Evolutionary conservation across 2,329 filamentous ascomycete species (phyloP), one percentile per base, ranked within the genome.

Genomic region (Purpureocillium lavendulum): DNA sequence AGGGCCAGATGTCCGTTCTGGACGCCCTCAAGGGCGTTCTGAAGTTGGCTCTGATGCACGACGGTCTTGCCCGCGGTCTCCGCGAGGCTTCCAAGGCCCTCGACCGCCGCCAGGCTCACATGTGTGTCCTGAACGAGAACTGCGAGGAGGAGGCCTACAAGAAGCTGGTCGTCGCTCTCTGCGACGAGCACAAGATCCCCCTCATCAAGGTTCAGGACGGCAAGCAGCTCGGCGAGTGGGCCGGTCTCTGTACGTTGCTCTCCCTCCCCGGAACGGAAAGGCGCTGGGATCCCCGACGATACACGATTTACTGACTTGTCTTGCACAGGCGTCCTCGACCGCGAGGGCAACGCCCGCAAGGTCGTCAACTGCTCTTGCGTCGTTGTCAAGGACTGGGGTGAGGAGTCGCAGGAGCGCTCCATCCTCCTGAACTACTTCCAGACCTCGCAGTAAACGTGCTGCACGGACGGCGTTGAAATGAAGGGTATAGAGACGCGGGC

Each of bases 291-390:
- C 7, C n/a, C 33, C 14, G 18, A 7, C 21, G 30, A 30, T 26
- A 26, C 34, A 37, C 35, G 39, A 38, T 31, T 49, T 41, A 62
- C 67, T 61, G 65, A 48, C n/a, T n/a, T 41, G 13, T 13, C 33
- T 37, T 40, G 36, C 38, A 42, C 40, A 96, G 90, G 90, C 75
- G 89, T 96, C 59, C 82, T 98, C 61, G 92, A 98, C 77, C 90
- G 92, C 65, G 92, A 98, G 75, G 92, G 92, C 61, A 98, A 98
- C 73, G 88, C 92, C 62, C 87, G 92, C 73, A 98, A 98, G 84
- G 90, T 98, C 57, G 92, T 98, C 77, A 98, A 98, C 86, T 98
- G 92, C 88, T 97, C 90, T 65, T 97, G 92, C 80, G 92, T 98
- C 62, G 92, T 98, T 49, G 92, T 98, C 64, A 90, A 92, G 78